Evolutionary conservation across 2,329 filamentous ascomycete species (phyloP).

Genomic region (Diplodia corticola): DNA sequence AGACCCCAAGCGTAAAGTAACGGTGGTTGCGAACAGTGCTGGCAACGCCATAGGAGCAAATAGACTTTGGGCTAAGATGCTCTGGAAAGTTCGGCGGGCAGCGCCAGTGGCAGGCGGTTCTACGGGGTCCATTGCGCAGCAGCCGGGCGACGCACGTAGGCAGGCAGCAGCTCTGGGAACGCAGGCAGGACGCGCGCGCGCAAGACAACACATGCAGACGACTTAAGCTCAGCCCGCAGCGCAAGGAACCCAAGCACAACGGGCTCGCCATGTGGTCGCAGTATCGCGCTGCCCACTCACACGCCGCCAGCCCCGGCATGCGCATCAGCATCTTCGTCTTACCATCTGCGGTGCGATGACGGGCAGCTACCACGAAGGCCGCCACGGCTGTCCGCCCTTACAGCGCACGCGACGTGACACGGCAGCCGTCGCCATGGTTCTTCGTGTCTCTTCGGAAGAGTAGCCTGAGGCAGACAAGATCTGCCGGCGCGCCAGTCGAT

Average conservation of each 20-base stretch:
- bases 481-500: slow-evolving; percentile 11
- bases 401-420: slow-evolving; percentile 19
- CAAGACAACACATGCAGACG: slow-evolving; percentile 14
- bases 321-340: slow-evolving; percentile 1
- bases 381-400: slow-evolving; percentile 1
- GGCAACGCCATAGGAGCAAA: slow-evolving; percentile 1
- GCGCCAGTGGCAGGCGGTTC: background rate
- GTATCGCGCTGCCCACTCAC: background rate
- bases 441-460: slow-evolving; percentile 16
- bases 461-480: slow-evolving; percentile 19
- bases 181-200: slow-evolving; percentile 1
- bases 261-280: slow-evolving; percentile 16
- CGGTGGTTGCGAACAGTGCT: background rate
- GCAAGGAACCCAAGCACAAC: slow-evolving; percentile 20
- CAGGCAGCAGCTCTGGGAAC: background rate
- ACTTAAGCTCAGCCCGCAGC: slow-evolving; percentile 20
- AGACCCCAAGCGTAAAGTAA: background rate
- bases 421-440: slow-evolving; percentile 3
- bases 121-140: slow-evolving; percentile 11
- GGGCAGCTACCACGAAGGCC: slow-evolving; percentile 9
- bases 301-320: background rate
- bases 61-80: slow-evolving; percentile 18
- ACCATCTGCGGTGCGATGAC: slow-evolving; percentile 14
- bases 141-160: slow-evolving; percentile 8
- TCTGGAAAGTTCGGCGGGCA: slow-evolving; percentile 18